Evolutionary conservation across 495 filamentous ascomycete species (phyloP).

Genomic region (Hyaloscypha finlandica): DNA sequence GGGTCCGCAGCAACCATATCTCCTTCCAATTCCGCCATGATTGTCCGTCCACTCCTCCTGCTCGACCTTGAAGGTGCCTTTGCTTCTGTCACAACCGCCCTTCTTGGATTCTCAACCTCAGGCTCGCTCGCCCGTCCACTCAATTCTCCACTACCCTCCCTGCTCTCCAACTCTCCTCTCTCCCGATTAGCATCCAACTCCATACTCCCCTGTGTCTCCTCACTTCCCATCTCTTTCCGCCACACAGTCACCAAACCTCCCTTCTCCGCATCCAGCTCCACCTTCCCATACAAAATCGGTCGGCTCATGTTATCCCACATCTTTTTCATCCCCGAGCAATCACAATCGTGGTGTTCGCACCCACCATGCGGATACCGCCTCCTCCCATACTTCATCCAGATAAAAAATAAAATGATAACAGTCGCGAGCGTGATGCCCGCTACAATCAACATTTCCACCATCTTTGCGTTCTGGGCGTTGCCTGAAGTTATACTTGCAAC

Average conservation of each 20-base stretch:
- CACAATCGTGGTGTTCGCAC: not conserved
- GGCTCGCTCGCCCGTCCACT: not conserved
- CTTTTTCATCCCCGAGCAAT: not conserved
- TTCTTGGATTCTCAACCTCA: not conserved
- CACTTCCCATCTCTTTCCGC: not conserved
- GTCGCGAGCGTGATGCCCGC: slow-evolving; percentile 5
- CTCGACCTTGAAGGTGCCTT: not conserved
- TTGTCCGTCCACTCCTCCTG: slow-evolving; percentile 8
- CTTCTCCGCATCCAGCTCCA: not conserved
- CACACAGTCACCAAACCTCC: not conserved
- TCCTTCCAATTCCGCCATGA: slow-evolving; percentile 17
- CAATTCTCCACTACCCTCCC: not conserved
- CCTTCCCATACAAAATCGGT: not conserved
- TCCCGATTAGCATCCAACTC: not conserved
- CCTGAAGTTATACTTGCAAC: not conserved
- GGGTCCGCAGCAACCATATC: slow-evolving; percentile 1
- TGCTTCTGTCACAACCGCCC: not conserved
- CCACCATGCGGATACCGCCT: not conserved
- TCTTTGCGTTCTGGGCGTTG: slow-evolving; percentile 1
- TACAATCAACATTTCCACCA: slow-evolving; percentile 10
- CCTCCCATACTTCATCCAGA: slow-evolving; percentile 13
- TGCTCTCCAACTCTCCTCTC: not conserved
- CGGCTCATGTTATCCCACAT: slow-evolving; percentile 5
- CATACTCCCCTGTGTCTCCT: not conserved
- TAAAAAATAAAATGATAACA: slow-evolving; percentile 11